Evolutionary conservation across 805 yeast species (phyloP), one percentile per base, ranked within the genome.

Genomic region (Scheffersomyces coipomensis): DNA sequence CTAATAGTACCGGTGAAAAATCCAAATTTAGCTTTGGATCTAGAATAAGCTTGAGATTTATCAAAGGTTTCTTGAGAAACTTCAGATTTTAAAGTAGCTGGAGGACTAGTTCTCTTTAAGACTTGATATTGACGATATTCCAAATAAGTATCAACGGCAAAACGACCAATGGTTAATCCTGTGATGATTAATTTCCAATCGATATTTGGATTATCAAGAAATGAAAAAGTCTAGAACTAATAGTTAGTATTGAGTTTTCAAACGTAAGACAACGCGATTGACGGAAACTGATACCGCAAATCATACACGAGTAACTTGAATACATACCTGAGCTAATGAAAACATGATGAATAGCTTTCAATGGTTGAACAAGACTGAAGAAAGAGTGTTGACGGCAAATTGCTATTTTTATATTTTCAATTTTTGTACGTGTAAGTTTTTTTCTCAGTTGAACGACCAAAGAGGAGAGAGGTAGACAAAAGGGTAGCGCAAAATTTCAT

Each of bases 101-200:
- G 96, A 17, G 88, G 79, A 27, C 73, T 40, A 5, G 51, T 70
- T 42, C 72, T 65, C 37, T 74, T 64, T 48, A 85, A 71, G 7
- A 82, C 83, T 48, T 71, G 73, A 58, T 84, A 85, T 60, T 93
- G 98, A 52, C 97, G 83, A 48, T 73, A 76, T 34, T 81, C 76
- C 38, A 93, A 68, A 56, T 83, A 83, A 3, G 84, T 73, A 50
- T 88, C 93, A 58, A 89, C 89, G 3, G 73, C 62, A 54, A 76
- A 88, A 56, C 88, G 85, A 23, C 85, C 86, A 12, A 83, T 68
- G 3, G 95, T 75, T 54, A 88, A 80, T 1, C 89, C 86, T 33
- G 85, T 59, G 34, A 91, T 78, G 32, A 90, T 68, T 10, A 73
- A 53, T 56, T 88, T 88, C 97, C 97, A 93, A 45, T 88, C 76